Conservation (phyloP, 164 flowering plant species). For the Stephania cephalantha region DNA sequence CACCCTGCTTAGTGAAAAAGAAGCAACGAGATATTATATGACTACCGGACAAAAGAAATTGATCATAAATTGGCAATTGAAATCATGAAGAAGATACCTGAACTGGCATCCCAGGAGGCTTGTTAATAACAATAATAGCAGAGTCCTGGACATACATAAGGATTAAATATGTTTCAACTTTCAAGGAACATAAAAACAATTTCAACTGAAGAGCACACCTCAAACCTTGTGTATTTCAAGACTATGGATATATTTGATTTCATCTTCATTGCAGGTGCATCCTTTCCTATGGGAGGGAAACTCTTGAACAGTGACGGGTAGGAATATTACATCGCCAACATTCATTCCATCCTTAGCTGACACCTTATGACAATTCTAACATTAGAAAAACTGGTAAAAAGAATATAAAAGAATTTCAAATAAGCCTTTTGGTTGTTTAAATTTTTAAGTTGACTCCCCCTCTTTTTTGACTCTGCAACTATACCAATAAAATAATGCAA, state of each 20-base stretch:
- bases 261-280: slow-evolving; percentile 41
- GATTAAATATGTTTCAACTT: slow-evolving; percentile 5
- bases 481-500: too few species aligned
- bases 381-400: not conserved
- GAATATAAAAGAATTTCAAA: not conserved
- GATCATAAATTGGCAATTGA: not conserved
- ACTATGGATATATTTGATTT: slow-evolving; percentile 46
- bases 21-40: not conserved
- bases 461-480: too few species aligned
- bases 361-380: slow-evolving; percentile 40
- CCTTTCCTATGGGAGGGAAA: slow-evolving; percentile 28
- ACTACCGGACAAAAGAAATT: not conserved
- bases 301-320: slow-evolving; percentile 58
- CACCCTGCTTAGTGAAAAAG: slow-evolving; percentile 53
- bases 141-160: slow-evolving; percentile 50
- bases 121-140: slow-evolving; percentile 75
- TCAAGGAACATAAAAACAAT: too few species aligned
- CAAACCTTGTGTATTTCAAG: slow-evolving; percentile 79
- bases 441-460: too few species aligned
- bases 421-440: too few species aligned
- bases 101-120: slow-evolving; percentile 93
- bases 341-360: slow-evolving; percentile 70
- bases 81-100: slow-evolving; percentile 45
- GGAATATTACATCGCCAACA: slow-evolving; percentile 63
- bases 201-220: slow-evolving; percentile 8